Conservation (phyloP, 768 basidiomycete species). For the Leccinum longicurvipes region DNA sequence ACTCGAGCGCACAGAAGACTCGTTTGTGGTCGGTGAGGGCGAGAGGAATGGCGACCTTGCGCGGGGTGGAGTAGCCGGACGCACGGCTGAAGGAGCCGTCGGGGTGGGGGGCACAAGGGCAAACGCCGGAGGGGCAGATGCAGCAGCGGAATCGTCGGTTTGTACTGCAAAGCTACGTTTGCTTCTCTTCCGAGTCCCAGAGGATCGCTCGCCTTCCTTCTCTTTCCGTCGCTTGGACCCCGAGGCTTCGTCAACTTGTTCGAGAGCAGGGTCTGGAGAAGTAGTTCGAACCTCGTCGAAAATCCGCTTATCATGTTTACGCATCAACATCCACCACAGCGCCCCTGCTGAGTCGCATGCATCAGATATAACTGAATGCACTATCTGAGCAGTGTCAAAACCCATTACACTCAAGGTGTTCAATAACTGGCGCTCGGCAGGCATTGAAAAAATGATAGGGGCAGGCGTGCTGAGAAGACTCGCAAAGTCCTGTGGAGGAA, state of each 20-base stretch:
- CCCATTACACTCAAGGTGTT: slow-evolving; percentile 73
- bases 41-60: slow-evolving; percentile 53
- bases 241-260: slow-evolving; percentile 17
- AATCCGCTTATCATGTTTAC: slow-evolving; percentile 66
- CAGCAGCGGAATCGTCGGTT: slow-evolving; percentile 37
- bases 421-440: slow-evolving; percentile 75
- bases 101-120: slow-evolving; percentile 79
- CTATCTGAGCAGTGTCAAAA: slow-evolving; percentile 91
- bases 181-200: slow-evolving; percentile 22
- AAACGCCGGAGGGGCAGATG: slow-evolving; percentile 52
- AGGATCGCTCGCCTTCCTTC: slow-evolving; percentile 21
- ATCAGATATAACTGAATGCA: slow-evolving; percentile 87
- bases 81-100: slow-evolving; percentile 40
- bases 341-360: slow-evolving; percentile 92
- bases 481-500: slow-evolving; percentile 55
- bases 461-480: slow-evolving; percentile 60
- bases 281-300: slow-evolving; percentile 34
- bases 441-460: slow-evolving; percentile 84
- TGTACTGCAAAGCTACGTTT: slow-evolving; percentile 40
- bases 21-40: slow-evolving; percentile 51
- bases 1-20: slow-evolving; percentile 52
- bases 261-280: slow-evolving; percentile 16
- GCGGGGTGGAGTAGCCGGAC: slow-evolving; percentile 51
- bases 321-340: slow-evolving; percentile 94
- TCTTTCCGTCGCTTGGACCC: slow-evolving; percentile 32